Evolutionary conservation across 2,329 filamentous ascomycete species (phyloP), one percentile per base, ranked within the genome.

Genomic region (Neoascochyta sp.): DNA sequence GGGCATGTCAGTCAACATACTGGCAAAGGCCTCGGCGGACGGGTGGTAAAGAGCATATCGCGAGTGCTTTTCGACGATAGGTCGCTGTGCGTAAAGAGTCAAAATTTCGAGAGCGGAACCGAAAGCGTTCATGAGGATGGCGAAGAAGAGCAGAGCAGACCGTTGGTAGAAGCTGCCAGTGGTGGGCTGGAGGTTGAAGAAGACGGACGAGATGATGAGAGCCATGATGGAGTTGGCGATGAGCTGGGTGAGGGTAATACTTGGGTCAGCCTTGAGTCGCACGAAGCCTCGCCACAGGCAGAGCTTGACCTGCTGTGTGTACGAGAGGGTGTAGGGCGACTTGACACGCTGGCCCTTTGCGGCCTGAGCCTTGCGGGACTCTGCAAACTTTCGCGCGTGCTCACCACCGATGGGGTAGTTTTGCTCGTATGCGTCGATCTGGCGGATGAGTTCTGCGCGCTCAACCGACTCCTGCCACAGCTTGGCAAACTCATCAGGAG

Each of bases 41-140:
- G 89, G 87, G 52, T 94, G 89, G 52, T 95, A 94, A 11, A 95
- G 73, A 11, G 88, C 87, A 57, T 94, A 95, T 35, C 83, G 79
- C 33, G 74, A 68, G 50, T 95, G 89, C 60, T 95, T 95, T 57
- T 95, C 87, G 38, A 95, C 86, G 50, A 95, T 94, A 1, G 85
- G 83, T 20, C 89, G 82, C 74, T 95, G 88, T 2, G 85, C 78
- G 57, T 92, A 95, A 4, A 95, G 73, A 0, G 85, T 88, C 18
- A 92, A 64, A 56, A 95, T 92, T 71, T 92, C 86, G 21, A 92
- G 74, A 33, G 83, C 83, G 57, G 79, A 83, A 40, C 81, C 74
- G 53, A 93, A 92, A 25, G 86, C 86, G 61, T 92, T 93, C 69
- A 92, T 80, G 38, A 95, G 70, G 52, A 88, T 80, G 46, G 86